Evolutionary conservation across 805 yeast genomes (phyloP), one percentile per base, ranked within the genome.

Genomic region (Vanderwaltozyma polyspora): DNA sequence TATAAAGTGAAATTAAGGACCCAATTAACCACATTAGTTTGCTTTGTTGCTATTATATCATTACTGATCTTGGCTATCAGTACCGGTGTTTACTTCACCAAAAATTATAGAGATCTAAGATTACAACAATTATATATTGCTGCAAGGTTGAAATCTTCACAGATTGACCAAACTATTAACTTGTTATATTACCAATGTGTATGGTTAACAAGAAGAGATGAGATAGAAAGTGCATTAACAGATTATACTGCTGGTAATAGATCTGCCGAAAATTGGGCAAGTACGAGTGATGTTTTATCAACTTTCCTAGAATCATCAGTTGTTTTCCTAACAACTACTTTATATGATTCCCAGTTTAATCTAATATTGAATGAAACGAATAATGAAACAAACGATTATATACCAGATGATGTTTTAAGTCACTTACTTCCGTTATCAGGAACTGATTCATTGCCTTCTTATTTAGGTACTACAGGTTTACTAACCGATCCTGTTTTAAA

Each of bases 131-230:
- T 86, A 18, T 72, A 72, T 46, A 83, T 83, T 29, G 81, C 85
- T 15, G 81, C 94, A 2, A 81, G 81, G 53, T 62, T 86, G 36
- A 85, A 84, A 55, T 74, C 89, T 0, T 71, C 87, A 0, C 95
- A 86, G 55, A 63, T 85, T 15, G 69, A 68, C 35, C 95, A 84
- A 57, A 70, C 74, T 27, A 60, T 82, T 38, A 70, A 70, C 38
- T 69, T 66, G 40, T 62, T 73, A 19, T 78, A 74, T 52, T 81
- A 77, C 49, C 93, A 84, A 55, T 69, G 77, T 3, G 68, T 68
- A 37, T 76, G 80, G 64, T 60, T 85, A 8, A 61, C 83, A 1
- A 64, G 74, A 3, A 68, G 77, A 44, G 81, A 75, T 37, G 55
- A 76, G 1, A 51, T 86, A 7, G 78, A 76, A 41, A 46, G 57